Evolutionary conservation across 1,139 yeast genomes (phyloP).

Genomic region (Magnusiomyces magnusii): DNA sequence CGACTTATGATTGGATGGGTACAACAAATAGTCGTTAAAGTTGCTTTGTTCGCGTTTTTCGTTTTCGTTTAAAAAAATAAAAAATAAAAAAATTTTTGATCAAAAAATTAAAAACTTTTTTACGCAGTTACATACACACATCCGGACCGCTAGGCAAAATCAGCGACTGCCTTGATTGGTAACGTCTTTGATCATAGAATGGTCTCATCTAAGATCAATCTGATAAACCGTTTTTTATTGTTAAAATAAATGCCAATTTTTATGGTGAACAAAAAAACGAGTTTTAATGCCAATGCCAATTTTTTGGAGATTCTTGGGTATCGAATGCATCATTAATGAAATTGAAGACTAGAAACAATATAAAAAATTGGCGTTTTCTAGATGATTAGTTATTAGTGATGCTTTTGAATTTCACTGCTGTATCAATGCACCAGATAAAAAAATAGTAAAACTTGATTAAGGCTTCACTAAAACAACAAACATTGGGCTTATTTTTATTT

Average conservation of each 20-base stretch:
- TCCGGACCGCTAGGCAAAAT: background rate
- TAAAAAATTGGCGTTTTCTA: background rate
- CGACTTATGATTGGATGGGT: background rate
- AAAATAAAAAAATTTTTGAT: too few relatives aligned
- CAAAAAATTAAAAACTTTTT: background rate
- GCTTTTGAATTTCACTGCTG: too few relatives aligned
- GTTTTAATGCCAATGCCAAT: too few relatives aligned
- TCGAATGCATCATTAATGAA: too few relatives aligned
- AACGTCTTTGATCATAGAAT: background rate
- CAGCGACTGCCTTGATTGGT: background rate
- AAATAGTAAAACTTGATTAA: too few relatives aligned
- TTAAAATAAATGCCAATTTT: background rate
- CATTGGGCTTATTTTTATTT: too few relatives aligned
- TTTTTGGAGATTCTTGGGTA: too few relatives aligned
- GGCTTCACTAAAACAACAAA: too few relatives aligned
- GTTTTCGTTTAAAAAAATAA: background rate
- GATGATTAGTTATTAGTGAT: background rate
- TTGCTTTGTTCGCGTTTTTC: background rate
- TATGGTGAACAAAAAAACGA: background rate
- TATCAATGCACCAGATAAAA: too few relatives aligned
- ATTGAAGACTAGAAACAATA: too few relatives aligned
- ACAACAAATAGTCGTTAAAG: background rate
- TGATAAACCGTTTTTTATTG: too few relatives aligned
- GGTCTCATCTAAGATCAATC: background rate
- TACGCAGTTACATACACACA: background rate